Evolutionary conservation across 805 yeast genomes (phyloP), one percentile per base, ranked within the genome.

Genomic region (Candida pseudofarinosa): DNA sequence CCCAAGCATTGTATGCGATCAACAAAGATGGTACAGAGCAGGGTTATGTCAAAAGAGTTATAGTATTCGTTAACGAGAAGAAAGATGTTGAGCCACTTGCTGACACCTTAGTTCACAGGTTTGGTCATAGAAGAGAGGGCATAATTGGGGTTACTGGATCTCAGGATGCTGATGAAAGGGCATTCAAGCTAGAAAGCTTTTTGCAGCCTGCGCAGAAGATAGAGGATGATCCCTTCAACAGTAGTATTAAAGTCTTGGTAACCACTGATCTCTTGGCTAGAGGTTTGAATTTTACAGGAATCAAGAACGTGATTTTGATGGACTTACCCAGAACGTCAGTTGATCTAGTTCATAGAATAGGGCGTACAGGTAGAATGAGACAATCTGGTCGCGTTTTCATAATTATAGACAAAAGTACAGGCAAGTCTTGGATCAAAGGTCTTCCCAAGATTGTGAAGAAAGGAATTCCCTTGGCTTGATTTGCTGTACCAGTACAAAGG

Each of bases 331-430:
- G 77, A 41, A 82, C 85, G 13, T 79, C 97, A 0, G 82, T 88
- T 15, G 98, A 91, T 62, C 69, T 91, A 46, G 80, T 91, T 16
- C 98, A 91, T 60, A 72, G 99, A 47, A 84, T 88, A 1, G 99
- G 99, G 1, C 78, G 99, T 65, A 91, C 97, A 0, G 97, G 97
- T 2, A 70, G 99, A 59, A 83, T 90, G 85, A 86, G 85, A 36
- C 88, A 84, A 55, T 74, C 84, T 31, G 99, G 99, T 12, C 75
- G 96, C 47, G 97, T 88, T 1, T 83, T 88, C 48, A 69, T 93
- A 55, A 79, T 91, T 40, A 83, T 84, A 19, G 84, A 82, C 47
- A 81, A 81, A 48, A 84, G 80, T 47, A 63, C 73, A 38, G 73
- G 77, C n/a, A 83, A 83, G 52, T 74, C 85, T 3, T 88, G 95